phyloP scores from a whole-genome alignment of 2,329 filamentous ascomycete genomes.

The Fusarium miscanthi region DNA sequence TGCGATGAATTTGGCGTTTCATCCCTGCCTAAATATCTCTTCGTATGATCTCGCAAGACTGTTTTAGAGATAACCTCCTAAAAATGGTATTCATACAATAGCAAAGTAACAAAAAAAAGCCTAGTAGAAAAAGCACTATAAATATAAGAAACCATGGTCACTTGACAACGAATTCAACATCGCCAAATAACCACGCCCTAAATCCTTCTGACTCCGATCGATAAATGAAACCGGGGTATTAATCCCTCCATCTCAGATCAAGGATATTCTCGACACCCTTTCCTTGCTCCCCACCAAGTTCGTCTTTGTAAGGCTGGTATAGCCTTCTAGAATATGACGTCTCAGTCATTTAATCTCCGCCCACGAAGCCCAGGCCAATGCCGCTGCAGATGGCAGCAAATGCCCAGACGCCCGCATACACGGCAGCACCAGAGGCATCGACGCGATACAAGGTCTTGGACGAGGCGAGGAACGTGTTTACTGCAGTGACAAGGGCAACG shows the following conservation, averaged over 20 bases:
- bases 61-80: neutral
- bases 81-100: constrained; percentile 23
- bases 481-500: constrained; percentile 66
- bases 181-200: constrained; percentile 8
- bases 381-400: constrained; percentile 70
- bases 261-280: constrained; percentile 18
- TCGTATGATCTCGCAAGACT: neutral
- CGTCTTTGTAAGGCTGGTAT: constrained; percentile 32
- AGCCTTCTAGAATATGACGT: constrained; percentile 5
- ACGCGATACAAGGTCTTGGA: constrained; percentile 76
- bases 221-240: constrained; percentile 31
- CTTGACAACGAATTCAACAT: constrained; percentile 5
- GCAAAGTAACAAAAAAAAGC: neutral
- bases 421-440: constrained; percentile 74
- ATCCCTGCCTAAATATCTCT: neutral
- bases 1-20: neutral
- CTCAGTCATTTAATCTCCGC: constrained; percentile 52
- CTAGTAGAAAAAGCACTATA: constrained; percentile 7
- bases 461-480: constrained; percentile 72
- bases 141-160: constrained; percentile 6
- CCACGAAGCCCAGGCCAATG: constrained; percentile 62
- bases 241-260: constrained; percentile 28
- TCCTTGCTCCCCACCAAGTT: neutral
- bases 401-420: constrained; percentile 82
- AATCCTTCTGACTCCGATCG: constrained; percentile 25